A percentile compares a stretch with the other conserved stretches of the same genome.
Evolutionary conservation across 1,284 basidiomycete species (phyloP).

Genomic region (Cystobasidium slooffiae): DNA sequence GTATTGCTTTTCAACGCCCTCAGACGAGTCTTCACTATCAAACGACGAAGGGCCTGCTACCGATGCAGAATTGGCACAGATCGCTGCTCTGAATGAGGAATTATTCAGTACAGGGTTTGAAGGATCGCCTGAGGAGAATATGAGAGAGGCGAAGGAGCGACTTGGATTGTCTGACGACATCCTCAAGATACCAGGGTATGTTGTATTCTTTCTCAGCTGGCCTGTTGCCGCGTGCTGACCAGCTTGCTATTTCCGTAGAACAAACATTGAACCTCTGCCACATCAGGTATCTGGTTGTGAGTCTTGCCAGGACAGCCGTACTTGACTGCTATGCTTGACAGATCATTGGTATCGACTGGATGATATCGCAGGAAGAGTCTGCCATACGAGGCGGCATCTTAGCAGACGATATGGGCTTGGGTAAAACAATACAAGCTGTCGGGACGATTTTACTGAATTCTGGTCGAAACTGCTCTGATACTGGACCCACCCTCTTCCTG

Average conservation of each 20-base stretch:
- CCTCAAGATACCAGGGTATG: not conserved
- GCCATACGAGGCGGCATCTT: conserved; percentile 86
- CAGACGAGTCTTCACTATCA: too few species aligned
- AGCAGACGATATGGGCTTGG: conserved; percentile 89
- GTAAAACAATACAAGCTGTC: conserved; percentile 87
- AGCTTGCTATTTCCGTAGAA: too few species aligned
- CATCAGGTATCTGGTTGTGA: not conserved
- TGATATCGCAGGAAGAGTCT: conserved; percentile 60
- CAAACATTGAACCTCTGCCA: not conserved
- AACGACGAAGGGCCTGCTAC: not conserved
- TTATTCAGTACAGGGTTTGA: not conserved
- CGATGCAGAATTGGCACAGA: not conserved
- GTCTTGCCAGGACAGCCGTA: not conserved
- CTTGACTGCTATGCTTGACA: not conserved
- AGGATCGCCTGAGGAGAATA: not conserved
- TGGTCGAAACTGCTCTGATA: not conserved
- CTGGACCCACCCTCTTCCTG: not conserved
- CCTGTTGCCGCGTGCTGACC: too few species aligned
- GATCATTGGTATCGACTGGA: conserved; percentile 15
- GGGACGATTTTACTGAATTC: conserved; percentile 64
- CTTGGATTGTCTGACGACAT: not conserved
- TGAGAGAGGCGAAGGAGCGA: not conserved
- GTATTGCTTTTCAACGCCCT: too few species aligned
- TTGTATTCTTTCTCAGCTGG: not conserved
- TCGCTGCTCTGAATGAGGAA: not conserved